Evolutionary conservation across 208 protist genomes (phyloP).

Genomic region (Wallacemonas sp.): DNA sequence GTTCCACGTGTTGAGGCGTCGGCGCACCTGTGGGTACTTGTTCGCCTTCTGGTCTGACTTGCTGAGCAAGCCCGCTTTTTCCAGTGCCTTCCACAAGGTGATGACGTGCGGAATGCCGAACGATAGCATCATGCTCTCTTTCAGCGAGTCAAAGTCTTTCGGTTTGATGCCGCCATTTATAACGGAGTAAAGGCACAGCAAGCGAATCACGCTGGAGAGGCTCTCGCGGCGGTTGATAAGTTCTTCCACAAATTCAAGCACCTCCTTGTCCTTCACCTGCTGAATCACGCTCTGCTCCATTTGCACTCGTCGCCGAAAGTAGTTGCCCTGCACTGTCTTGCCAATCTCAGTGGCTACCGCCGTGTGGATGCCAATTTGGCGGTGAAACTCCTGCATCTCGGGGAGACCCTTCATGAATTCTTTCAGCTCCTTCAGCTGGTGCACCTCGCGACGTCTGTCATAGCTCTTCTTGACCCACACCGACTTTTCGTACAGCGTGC

Average conservation of each 20-base stretch:
- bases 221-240: conserved; percentile 62
- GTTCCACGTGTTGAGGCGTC: conserved; percentile 64
- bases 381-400: conserved; percentile 87
- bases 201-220: conserved; percentile 62
- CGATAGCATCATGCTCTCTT: conserved; percentile 80
- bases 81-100: conserved; percentile 51
- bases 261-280: conserved; percentile 66
- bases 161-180: conserved; percentile 77
- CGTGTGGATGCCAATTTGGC: conserved; percentile 79
- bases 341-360: conserved; percentile 77
- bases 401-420: conserved; percentile 88
- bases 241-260: conserved; percentile 84
- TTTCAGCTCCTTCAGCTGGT: conserved; percentile 86
- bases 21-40: conserved; percentile 56
- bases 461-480: conserved; percentile 87
- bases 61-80: conserved; percentile 58
- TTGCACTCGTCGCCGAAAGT: conserved; percentile 61
- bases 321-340: conserved; percentile 63
- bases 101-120: conserved; percentile 87
- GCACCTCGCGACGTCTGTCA: conserved; percentile 80
- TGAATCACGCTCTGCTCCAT: conserved; percentile 86
- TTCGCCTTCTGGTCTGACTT: conserved; percentile 40
- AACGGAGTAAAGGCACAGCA: conserved; percentile 85
- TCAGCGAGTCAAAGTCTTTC: conserved; percentile 67
- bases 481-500: conserved; percentile 80